Conservation (phyloP, 345 rosid species). For the Cochlearia excelsa region DNA sequence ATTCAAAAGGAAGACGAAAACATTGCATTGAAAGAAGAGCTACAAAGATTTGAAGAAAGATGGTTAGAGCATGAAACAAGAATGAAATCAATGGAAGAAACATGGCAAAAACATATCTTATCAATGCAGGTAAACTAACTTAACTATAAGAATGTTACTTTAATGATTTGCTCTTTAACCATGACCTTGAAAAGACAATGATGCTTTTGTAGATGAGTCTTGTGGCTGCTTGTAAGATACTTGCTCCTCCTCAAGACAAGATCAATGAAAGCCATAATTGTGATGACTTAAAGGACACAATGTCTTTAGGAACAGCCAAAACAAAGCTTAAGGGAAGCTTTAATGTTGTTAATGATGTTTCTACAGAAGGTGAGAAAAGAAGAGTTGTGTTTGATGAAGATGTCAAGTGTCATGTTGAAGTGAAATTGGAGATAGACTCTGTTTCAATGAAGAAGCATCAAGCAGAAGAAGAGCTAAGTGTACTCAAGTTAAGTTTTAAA, state of each 20-base stretch:
- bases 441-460: slow-evolving; percentile 35
- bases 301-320: slow-evolving; percentile 64
- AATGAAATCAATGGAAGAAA: slow-evolving; percentile 95
- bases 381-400: slow-evolving; percentile 66
- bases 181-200: neutral
- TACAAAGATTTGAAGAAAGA: slow-evolving; percentile 61
- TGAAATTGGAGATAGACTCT: slow-evolving; percentile 40
- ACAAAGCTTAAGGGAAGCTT: slow-evolving; percentile 60
- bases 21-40: slow-evolving; percentile 62
- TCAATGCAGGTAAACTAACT: slow-evolving; percentile 62
- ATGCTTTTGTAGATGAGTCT: slow-evolving; percentile 60
- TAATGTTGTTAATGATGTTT: slow-evolving; percentile 49
- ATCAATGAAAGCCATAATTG: slow-evolving; percentile 41
- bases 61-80: slow-evolving; percentile 79
- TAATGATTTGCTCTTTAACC: slow-evolving; percentile 5
- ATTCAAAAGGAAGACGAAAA: slow-evolving; percentile 82
- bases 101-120: slow-evolving; percentile 89
- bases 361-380: slow-evolving; percentile 73
- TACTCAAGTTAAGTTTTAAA: slow-evolving; percentile 63
- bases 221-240: slow-evolving; percentile 70
- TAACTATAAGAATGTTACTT: no score
- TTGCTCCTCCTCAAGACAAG: slow-evolving; percentile 59
- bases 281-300: slow-evolving; percentile 69
- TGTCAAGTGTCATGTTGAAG: slow-evolving; percentile 47
- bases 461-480: slow-evolving; percentile 61